Conservation (phyloP, 208 protist species). For the Crithidia sp. region DNA sequence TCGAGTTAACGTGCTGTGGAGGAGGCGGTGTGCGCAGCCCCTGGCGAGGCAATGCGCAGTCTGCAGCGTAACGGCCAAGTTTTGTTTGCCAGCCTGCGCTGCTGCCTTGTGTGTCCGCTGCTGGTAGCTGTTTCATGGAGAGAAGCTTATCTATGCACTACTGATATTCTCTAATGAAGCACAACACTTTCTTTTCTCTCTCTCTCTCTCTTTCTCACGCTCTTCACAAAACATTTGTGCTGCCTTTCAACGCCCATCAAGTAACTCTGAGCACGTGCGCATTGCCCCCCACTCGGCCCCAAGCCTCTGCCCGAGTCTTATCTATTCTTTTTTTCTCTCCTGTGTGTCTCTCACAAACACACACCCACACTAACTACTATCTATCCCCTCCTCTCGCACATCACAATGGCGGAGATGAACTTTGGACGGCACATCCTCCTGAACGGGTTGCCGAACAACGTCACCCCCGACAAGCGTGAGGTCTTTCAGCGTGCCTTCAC, state of each 20-base stretch:
- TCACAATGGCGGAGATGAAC: constrained; percentile 38
- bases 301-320: background rate
- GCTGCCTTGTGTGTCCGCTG: too few relatives aligned
- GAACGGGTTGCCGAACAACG: constrained; percentile 81
- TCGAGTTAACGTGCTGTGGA: too few relatives aligned
- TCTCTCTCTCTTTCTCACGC: too few relatives aligned
- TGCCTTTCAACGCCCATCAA: background rate
- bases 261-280: background rate
- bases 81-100: too few relatives aligned
- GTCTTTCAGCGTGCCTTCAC: constrained; percentile 67
- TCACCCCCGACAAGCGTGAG: constrained; percentile 82
- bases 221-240: too few relatives aligned
- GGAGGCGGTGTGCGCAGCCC: too few relatives aligned
- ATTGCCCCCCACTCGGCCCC: background rate
- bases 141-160: too few relatives aligned
- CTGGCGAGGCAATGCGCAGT: too few relatives aligned
- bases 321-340: background rate
- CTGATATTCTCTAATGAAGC: too few relatives aligned
- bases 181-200: too few relatives aligned
- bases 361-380: background rate
- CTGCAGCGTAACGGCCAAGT: too few relatives aligned
- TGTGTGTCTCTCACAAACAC: background rate
- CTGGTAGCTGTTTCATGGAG: too few relatives aligned
- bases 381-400: background rate
- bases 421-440: constrained; percentile 81